These are phyloP conservation scores for Nitzschia palea DNA, from an alignment of 108 stramenopile species.

Conservation along the genomic window DNA sequence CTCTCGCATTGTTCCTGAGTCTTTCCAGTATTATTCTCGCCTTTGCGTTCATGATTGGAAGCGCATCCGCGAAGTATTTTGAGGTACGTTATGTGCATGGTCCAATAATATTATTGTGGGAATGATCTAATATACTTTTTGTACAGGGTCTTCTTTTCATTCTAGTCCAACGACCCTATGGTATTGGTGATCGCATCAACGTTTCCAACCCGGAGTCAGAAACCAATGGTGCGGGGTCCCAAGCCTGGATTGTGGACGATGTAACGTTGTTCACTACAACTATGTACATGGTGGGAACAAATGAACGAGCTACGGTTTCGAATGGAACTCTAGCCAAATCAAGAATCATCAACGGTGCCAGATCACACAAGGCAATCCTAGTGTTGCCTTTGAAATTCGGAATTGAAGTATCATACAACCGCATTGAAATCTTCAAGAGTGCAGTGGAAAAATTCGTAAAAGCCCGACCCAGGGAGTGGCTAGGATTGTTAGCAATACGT, in stretches of 20 bases:
- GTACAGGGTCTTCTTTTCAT: conserved; percentile 57
- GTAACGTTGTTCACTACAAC: conserved; percentile 69
- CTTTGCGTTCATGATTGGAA: conserved; percentile 42
- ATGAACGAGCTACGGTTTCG: conserved; percentile 63
- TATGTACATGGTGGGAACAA: conserved; percentile 49
- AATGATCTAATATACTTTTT: no score
- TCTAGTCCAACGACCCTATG: conserved; percentile 61
- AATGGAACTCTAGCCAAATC: conserved; percentile 63
- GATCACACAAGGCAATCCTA: conserved; percentile 58
- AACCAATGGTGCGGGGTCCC: conserved; percentile 41
- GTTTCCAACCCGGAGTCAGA: conserved; percentile 39
- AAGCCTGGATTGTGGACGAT: conserved; percentile 69
- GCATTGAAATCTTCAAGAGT: conserved; percentile 43
- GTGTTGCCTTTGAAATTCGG: conserved; percentile 58
- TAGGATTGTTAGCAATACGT: conserved; percentile 52
- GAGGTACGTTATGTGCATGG: conserved; percentile 48
- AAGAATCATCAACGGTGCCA: conserved; percentile 72
- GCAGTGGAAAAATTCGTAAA: conserved; percentile 61
- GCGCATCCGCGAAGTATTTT: conserved; percentile 38
- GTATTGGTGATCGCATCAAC: conserved; percentile 67
- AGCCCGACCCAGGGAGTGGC: conserved; percentile 61
- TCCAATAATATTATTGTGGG: no score
- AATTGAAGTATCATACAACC: conserved; percentile 48
- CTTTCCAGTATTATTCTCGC: conserved; percentile 40
- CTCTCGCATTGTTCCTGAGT: conserved; percentile 40